phyloP scores from a whole-genome alignment of 2,329 filamentous ascomycete species.

The Orbilia blumenaviensis region DNA sequence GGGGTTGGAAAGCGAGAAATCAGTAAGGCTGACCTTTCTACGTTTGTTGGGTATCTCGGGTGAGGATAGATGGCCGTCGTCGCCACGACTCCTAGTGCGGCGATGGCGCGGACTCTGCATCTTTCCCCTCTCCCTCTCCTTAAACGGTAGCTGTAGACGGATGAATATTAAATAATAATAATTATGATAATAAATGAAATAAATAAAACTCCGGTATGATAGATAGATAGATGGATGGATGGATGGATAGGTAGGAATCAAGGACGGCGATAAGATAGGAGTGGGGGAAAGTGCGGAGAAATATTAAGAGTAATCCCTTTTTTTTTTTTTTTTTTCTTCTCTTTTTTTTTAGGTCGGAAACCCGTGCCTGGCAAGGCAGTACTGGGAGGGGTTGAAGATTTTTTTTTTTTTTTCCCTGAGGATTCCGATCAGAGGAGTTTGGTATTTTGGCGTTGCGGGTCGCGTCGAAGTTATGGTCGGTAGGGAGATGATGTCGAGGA shows the following conservation, averaged over 20 bases:
- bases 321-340: too few relatives aligned
- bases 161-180: too few relatives aligned
- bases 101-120: conserved; percentile 48
- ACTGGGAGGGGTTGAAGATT: background rate
- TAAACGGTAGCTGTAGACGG: too few relatives aligned
- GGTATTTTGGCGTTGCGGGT: background rate
- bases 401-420: too few relatives aligned
- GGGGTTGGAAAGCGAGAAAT: background rate
- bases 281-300: too few relatives aligned
- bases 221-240: too few relatives aligned
- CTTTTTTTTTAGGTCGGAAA: too few relatives aligned
- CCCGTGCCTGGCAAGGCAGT: background rate
- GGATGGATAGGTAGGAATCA: too few relatives aligned
- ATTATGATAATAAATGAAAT: too few relatives aligned
- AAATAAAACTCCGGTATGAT: too few relatives aligned
- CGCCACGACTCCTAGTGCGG: conserved; percentile 47
- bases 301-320: too few relatives aligned
- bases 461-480: conserved; percentile 1
- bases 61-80: conserved; percentile 27
- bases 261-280: background rate
- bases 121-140: too few relatives aligned
- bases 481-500: background rate
- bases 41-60: conserved; percentile 50
- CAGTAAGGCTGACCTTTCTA: conserved; percentile 35
- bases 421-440: conserved; percentile 2